Conservation (phyloP, 176 grass and related monocot genomes). For the Hordeum marinum region DNA sequence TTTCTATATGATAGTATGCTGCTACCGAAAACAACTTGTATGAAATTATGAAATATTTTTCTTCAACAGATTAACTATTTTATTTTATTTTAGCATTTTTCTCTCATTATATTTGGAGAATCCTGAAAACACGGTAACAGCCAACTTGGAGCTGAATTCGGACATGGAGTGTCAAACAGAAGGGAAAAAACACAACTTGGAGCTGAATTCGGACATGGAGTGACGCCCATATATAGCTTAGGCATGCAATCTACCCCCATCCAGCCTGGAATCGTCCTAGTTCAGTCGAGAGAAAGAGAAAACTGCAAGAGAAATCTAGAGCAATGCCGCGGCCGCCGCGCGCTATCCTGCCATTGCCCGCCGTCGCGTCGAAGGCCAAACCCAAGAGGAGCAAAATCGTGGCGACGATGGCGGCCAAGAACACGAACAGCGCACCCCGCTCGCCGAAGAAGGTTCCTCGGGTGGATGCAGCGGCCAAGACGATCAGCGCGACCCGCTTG, state of each 20-base stretch:
- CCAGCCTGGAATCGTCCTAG: neutral
- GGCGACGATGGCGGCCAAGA: too few species aligned
- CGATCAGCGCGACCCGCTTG: neutral
- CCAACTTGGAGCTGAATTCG: neutral
- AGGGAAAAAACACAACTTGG: neutral
- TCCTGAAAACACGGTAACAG: neutral
- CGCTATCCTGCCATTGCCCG: neutral
- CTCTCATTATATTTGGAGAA: too few species aligned
- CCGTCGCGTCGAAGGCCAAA: neutral
- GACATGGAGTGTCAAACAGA: neutral
- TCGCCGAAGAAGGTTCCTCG: too few species aligned
- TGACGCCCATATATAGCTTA: neutral
- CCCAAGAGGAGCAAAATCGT: too few species aligned
- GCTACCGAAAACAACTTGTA: too few species aligned
- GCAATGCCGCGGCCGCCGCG: neutral
- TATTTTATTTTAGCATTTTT: too few species aligned
- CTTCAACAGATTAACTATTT: too few species aligned
- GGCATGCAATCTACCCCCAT: neutral
- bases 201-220: neutral
- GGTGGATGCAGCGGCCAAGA: neutral
- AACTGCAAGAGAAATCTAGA: neutral
- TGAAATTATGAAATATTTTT: too few species aligned
- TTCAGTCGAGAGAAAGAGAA: neutral
- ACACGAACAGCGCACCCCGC: too few species aligned
- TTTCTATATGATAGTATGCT: too few species aligned